phyloP scores from a whole-genome alignment of 768 basidiomycete genomes.

The Podaxis rugospora region DNA sequence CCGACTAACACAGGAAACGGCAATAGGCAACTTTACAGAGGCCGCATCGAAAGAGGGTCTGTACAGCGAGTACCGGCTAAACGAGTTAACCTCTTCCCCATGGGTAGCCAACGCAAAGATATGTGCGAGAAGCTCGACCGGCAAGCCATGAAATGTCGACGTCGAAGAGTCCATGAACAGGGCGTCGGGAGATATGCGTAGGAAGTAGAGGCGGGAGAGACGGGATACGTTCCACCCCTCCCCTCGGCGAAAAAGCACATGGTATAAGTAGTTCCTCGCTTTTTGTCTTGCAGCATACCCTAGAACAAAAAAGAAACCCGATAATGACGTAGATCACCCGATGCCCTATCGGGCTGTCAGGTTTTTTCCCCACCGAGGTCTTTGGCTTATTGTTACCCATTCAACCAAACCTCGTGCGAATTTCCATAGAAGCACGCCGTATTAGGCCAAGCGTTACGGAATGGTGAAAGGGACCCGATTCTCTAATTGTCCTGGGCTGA shows the following conservation, averaged over 20 bases:
- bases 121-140: slow-evolving; percentile 53
- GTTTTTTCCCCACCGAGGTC: background rate
- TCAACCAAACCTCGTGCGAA: background rate
- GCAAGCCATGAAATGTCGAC: slow-evolving; percentile 39
- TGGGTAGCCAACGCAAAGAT: slow-evolving; percentile 50
- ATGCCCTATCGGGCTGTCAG: slow-evolving; percentile 24
- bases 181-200: background rate
- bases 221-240: slow-evolving; percentile 3
- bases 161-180: slow-evolving; percentile 13
- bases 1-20: slow-evolving; percentile 42
- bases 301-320: slow-evolving; percentile 34
- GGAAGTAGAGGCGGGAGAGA: slow-evolving; percentile 15
- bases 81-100: slow-evolving; percentile 15
- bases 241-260: slow-evolving; percentile 12
- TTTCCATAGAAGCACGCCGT: background rate
- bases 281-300: slow-evolving; percentile 25
- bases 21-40: slow-evolving; percentile 39
- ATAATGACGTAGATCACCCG: slow-evolving; percentile 22
- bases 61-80: slow-evolving; percentile 2
- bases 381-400: slow-evolving; percentile 28
- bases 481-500: background rate
- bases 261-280: slow-evolving; percentile 27
- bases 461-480: background rate
- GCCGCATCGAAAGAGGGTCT: slow-evolving; percentile 32
- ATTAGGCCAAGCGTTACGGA: background rate